Conservation (phyloP, 345 rosid species). For the Toxicodendron radicans region DNA sequence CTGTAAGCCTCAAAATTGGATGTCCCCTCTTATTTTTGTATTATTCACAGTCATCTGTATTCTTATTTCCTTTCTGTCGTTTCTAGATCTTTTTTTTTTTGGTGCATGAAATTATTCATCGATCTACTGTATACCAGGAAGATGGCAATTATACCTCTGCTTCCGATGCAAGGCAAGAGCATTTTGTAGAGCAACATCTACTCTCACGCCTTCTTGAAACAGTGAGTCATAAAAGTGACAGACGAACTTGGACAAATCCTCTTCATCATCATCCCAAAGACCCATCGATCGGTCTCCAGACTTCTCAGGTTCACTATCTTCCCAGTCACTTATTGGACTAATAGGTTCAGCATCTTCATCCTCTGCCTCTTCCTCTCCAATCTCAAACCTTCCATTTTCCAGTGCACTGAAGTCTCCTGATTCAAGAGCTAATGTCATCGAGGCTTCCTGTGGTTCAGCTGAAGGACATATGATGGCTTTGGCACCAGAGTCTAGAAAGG, state of each 20-base stretch:
- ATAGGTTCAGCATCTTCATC: constrained; percentile 63
- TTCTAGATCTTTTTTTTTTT: background rate
- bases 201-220: constrained; percentile 69
- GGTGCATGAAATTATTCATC: constrained; percentile 8
- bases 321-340: constrained; percentile 92
- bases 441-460: constrained; percentile 62
- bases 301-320: constrained; percentile 79
- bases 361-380: constrained; percentile 87
- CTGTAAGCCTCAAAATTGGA: constrained; percentile 46
- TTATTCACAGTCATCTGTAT: constrained; percentile 18
- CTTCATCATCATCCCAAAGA: constrained; percentile 80
- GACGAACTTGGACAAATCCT: constrained; percentile 67
- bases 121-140: constrained; percentile 50
- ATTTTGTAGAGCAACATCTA: constrained; percentile 65
- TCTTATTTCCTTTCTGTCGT: background rate
- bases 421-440: constrained; percentile 46
- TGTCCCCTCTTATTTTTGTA: constrained; percentile 16
- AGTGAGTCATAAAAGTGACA: constrained; percentile 64
- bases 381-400: constrained; percentile 86
- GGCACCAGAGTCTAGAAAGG: constrained; percentile 84
- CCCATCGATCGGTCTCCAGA: constrained; percentile 31
- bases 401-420: constrained; percentile 44
- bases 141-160: constrained; percentile 80
- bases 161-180: constrained; percentile 70
- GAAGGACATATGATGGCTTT: constrained; percentile 82